Evolutionary conservation across 2,329 filamentous ascomycete genomes (phyloP).

Genomic region (Phialophora chinensis): DNA sequence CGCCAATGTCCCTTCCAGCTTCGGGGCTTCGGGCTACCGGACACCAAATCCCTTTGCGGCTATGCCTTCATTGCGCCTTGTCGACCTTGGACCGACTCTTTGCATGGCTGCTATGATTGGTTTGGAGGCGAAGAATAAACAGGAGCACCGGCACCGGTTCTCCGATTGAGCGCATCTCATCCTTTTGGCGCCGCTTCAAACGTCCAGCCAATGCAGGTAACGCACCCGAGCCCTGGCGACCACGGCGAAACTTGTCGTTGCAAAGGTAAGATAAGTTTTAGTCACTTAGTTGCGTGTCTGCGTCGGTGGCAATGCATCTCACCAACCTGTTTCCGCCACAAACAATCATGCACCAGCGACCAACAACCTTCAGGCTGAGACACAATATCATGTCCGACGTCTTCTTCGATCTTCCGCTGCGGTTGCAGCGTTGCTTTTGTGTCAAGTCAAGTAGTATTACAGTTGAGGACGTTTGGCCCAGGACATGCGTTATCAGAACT

Average conservation of each 20-base stretch:
- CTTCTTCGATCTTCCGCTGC: background rate
- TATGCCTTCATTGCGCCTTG: background rate
- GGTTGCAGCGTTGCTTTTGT: background rate
- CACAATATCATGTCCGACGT: background rate
- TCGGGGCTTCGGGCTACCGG: background rate
- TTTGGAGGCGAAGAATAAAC: background rate
- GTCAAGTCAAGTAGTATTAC: background rate
- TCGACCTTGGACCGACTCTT: background rate
- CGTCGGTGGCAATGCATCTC: background rate
- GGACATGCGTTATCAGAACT: background rate
- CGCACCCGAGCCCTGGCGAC: background rate
- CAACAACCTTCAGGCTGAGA: background rate
- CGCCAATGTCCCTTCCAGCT: background rate
- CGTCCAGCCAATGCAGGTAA: background rate
- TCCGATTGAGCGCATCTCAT: background rate
- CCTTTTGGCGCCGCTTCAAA: background rate
- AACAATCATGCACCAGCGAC: no score
- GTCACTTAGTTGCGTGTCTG: background rate
- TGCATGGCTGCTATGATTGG: background rate
- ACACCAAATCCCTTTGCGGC: background rate
- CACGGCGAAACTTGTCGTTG: constrained; percentile 1
- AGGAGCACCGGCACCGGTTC: background rate
- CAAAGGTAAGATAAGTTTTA: background rate
- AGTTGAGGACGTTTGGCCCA: background rate
- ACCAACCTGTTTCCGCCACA: no score